Conservation (phyloP, 140 eudicot genomes). For the Cichorium intybus region DNA sequence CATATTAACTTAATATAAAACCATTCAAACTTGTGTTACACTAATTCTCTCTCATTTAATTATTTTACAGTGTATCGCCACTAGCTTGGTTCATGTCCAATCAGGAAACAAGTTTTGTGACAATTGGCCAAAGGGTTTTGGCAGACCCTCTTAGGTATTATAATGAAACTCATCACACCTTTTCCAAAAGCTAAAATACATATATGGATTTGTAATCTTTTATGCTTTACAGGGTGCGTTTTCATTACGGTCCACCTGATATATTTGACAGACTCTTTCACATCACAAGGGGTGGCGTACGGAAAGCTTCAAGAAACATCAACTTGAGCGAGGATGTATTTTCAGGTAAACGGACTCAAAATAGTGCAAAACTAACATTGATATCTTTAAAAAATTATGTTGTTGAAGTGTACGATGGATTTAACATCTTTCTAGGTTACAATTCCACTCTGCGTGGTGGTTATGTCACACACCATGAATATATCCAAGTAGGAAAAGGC, state of each 20-base stretch:
- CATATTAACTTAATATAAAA: constrained; percentile 19
- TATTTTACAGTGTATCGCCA: constrained; percentile 81
- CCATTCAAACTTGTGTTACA: too few species aligned
- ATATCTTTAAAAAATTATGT: too few species aligned
- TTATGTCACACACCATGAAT: constrained; percentile 90
- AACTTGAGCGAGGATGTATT: constrained; percentile 95
- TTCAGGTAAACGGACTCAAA: constrained; percentile 50
- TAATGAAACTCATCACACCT: too few species aligned
- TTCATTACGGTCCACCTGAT: constrained; percentile 98
- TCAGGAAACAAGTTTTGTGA: constrained; percentile 98
- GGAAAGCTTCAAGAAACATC: constrained; percentile 89
- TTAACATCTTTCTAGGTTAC: constrained; percentile 52
- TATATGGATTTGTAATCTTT: too few species aligned
- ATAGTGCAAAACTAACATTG: neutral
- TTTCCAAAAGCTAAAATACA: too few species aligned
- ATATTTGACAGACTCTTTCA: constrained; percentile 94
- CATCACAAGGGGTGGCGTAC: constrained; percentile 93
- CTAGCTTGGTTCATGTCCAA: constrained; percentile 99
- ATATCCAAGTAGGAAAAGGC: constrained; percentile 97
- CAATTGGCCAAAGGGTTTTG: constrained; percentile 92
- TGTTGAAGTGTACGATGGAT: neutral
- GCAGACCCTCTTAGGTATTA: constrained; percentile 94
- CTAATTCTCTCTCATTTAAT: constrained; percentile 1
- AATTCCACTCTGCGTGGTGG: constrained; percentile 96
- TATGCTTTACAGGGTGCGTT: constrained; percentile 66